Conservation (phyloP, 2,329 filamentous ascomycete species). For the Coniochaeta hoffmannii region DNA sequence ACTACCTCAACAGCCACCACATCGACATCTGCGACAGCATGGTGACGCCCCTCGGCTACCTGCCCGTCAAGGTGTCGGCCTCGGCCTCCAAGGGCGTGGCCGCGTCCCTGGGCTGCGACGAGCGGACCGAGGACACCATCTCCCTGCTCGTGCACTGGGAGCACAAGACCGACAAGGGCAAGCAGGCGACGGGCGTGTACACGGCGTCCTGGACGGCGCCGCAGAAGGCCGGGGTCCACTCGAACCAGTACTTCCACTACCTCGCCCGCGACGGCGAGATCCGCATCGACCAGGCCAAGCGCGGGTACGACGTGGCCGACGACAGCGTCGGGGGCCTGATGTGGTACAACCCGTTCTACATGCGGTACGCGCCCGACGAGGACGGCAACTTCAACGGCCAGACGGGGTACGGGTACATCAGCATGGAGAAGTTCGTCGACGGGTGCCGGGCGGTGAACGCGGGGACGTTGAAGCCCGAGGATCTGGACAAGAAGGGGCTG, state of each 20-base stretch:
- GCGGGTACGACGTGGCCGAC: conserved; percentile 90
- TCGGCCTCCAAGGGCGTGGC: conserved; percentile 74
- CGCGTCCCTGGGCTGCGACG: conserved; percentile 67
- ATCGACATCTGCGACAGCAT: conserved; percentile 89
- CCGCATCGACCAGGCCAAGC: conserved; percentile 85
- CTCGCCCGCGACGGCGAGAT: conserved; percentile 80
- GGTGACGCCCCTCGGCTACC: conserved; percentile 65
- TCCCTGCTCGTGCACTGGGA: conserved; percentile 85
- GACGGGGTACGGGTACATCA: conserved; percentile 87
- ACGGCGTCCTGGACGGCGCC: conserved; percentile 94
- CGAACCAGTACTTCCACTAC: conserved; percentile 96
- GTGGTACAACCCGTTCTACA: conserved; percentile 95
- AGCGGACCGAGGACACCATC: conserved; percentile 87
- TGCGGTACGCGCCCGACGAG: conserved; percentile 90
- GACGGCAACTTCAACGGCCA: conserved; percentile 92
- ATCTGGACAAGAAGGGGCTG: conserved; percentile 72
- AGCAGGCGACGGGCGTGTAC: conserved; percentile 80
- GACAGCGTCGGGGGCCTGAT: conserved; percentile 62
- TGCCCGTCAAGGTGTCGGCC: conserved; percentile 71
- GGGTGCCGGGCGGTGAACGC: conserved; percentile 73
- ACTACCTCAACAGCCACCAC: conserved; percentile 95
- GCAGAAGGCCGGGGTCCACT: conserved; percentile 88
- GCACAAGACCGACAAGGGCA: conserved; percentile 59
- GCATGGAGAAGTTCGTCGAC: conserved; percentile 93
- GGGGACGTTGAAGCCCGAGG: conserved; percentile 61